Base-by-base conservation (phyloP, 202 grass and related monocot species). In the Schoenoplectus triqueter region DNA sequence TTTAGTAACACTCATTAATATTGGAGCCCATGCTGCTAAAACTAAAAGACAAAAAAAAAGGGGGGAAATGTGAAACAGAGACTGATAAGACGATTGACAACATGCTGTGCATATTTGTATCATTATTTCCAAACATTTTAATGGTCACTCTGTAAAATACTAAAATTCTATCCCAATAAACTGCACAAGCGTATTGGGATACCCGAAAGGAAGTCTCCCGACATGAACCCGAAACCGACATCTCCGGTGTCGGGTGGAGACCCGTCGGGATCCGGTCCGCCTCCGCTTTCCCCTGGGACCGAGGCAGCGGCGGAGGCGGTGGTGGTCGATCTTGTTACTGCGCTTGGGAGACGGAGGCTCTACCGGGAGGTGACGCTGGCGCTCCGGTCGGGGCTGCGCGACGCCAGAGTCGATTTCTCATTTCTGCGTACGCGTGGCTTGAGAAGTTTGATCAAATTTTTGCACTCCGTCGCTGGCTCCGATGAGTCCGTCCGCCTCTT, bases 291-390 rank as follows among this genome's bases (percentile, higher is more conserved):
- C 4, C 88, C 84, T 69, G 61, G 42, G 5, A 55, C 50, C 2
- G 42, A 41, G 44, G 62, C 9, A 2, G 21, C 61, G 60, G 88
- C 69, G 2, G 80, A 69, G 52, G 89, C 39, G 17, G 89, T 81
- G 10, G 86, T 85, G 4, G 80, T 46, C 45, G 91, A 92, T 86
- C 86, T 99, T 14, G 87, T 83, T 5, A 90, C 84, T 42, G 79
- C 91, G 44, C 89, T 96, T 69, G 86, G 85, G 45, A 80, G 82
- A 65, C 96, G 93, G 60, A 89, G 91, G 73, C 50, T 99, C 69
- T 99, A 96, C 81, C 90, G 92, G 86, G 96, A 99, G 87, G 96
- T 99, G 87, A 96, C 93, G 57, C 84, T 99, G n/a, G 96, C 96
- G 72, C 92, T 99, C 60, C 90, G 89, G 5, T 88, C 91, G 19